Base-by-base conservation (phyloP, 768 basidiomycete species). In the Rubroboletus pulcherrimus region DNA sequence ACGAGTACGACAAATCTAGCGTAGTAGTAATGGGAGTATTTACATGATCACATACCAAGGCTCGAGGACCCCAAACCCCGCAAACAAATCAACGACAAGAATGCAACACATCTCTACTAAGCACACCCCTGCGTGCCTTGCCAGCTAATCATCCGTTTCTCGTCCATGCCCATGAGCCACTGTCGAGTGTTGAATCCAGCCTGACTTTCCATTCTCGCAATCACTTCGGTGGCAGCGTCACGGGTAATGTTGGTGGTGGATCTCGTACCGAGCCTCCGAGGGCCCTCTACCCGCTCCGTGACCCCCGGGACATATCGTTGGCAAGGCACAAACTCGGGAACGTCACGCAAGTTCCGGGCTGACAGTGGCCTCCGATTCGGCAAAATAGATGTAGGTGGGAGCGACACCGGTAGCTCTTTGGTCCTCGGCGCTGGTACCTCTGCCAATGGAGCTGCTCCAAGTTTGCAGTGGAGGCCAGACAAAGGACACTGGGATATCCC, bases 301-400 rank as follows among this genome's bases (percentile, higher is more conserved):
- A 40, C 21, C 17, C 37, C 44, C 42, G 50, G 37, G 15, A 31
- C 31, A 8, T 38, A 53, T 49, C 54, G 56, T 37, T 60, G 67
- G 17, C 63, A 57, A 55, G 67, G 66, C 14, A 69, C 55, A 44
- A 69, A 69, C 38, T 69, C 65, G 46, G 62, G 67, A 49, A 67
- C 56, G 51, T 60, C 62, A 17, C 51, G 56, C 21, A 59, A 5
- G 43, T 56, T 55, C 10, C 59, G 65, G 37, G 30, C 35, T 1
- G 39, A 43, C 35, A 53, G 24, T 11, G 46, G 52, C 34, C 55
- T 58, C 24, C 39, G 51, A 37, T 12, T 17, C 11, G 55, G 47
- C 17, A 14, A 21, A 38, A 14, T 39, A 29, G 29, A 30, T 5
- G 39, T 46, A 17, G 52, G 19, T 8, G 37, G 34, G 24, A 30